phyloP scores from a whole-genome alignment of 768 basidiomycete genomes.

The Gymnopilus junonius region DNA sequence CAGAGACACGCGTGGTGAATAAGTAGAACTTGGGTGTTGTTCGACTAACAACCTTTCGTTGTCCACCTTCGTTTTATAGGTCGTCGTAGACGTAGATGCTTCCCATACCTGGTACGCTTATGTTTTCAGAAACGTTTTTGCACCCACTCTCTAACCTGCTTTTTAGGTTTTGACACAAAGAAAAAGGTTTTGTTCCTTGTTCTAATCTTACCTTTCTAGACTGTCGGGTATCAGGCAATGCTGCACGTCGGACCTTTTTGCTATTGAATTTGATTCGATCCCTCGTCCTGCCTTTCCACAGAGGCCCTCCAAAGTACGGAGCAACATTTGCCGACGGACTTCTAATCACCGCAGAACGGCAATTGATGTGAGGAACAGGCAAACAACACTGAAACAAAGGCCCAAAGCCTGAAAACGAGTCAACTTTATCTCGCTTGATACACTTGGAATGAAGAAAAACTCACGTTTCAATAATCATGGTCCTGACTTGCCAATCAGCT shows the following conservation, averaged over 20 bases:
- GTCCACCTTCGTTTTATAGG: neutral
- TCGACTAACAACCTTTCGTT: constrained; percentile 7
- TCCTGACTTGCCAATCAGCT: neutral
- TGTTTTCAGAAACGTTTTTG: too few relatives aligned
- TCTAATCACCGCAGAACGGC: neutral
- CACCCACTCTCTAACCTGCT: too few relatives aligned
- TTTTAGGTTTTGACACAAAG: too few relatives aligned
- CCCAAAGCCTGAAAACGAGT: neutral
- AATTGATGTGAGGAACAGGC: too few relatives aligned
- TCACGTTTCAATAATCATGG: neutral
- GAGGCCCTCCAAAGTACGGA: too few relatives aligned
- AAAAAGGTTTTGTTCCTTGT: too few relatives aligned
- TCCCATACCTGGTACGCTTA: too few relatives aligned
- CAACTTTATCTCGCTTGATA: neutral
- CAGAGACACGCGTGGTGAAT: constrained; percentile 15
- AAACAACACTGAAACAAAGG: neutral
- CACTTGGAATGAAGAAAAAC: neutral
- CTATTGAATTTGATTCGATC: neutral
- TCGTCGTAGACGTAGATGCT: too few relatives aligned
- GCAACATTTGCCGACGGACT: too few relatives aligned
- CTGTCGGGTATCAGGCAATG: too few relatives aligned
- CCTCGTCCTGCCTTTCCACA: neutral
- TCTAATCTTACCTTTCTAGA: too few relatives aligned
- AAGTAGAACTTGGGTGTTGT: constrained; percentile 8
- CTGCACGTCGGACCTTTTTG: neutral